These are phyloP conservation scores for Pythium periplocum DNA, from an alignment of 352 stramenopile genomes.

Conservation along the genomic window DNA sequence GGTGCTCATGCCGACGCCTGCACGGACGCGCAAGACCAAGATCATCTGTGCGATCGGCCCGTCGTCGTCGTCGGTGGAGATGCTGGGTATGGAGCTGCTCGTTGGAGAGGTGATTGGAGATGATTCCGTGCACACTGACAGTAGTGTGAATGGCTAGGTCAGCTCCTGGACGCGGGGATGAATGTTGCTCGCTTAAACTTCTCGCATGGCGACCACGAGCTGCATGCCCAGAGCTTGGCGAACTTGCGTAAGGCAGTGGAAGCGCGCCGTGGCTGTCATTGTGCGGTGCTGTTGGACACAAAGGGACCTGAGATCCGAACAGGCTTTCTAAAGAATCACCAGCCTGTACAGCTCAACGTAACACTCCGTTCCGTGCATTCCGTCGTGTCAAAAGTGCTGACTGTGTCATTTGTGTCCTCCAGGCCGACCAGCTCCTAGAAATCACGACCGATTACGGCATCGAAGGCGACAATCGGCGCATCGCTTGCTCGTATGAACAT, in stretches of 20 bases:
- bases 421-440: constrained; percentile 74
- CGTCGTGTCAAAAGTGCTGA: no score
- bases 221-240: constrained; percentile 80
- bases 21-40: constrained; percentile 91
- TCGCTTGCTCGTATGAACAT: constrained; percentile 94
- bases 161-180: constrained; percentile 90
- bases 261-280: constrained; percentile 66
- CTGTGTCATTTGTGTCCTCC: background rate
- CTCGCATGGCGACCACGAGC: constrained; percentile 97
- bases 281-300: constrained; percentile 95
- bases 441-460: constrained; percentile 90
- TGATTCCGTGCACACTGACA: no score
- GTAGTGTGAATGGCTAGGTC: constrained; percentile 18
- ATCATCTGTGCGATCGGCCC: constrained; percentile 99
- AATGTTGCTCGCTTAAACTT: constrained; percentile 99
- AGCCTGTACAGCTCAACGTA: constrained; percentile 60
- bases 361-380: background rate
- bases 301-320: constrained; percentile 97
- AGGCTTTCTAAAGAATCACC: constrained; percentile 70
- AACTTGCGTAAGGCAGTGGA: constrained; percentile 87
- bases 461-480: constrained; percentile 59
- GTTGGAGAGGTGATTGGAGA: background rate
- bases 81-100: constrained; percentile 68
- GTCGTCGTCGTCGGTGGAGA: constrained; percentile 94
- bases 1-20: constrained; percentile 51